Evolutionary conservation across 2,329 filamentous ascomycete genomes (phyloP).

Genomic region (Epichloe typhina): DNA sequence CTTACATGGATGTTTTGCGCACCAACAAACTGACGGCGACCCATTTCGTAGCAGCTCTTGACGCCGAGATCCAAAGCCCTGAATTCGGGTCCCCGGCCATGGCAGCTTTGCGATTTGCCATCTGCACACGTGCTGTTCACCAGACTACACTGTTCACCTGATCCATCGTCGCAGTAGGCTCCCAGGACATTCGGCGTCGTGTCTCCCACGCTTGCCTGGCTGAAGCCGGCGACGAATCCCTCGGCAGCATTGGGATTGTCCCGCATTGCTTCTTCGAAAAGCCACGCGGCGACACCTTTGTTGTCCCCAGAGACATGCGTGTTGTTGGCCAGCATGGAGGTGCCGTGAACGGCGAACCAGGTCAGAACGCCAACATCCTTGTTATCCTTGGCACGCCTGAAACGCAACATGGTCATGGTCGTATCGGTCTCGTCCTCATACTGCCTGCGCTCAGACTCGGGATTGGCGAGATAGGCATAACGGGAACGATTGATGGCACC

Average conservation of each 20-base stretch:
- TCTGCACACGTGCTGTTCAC: conserved; percentile 74
- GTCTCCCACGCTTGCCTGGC: conserved; percentile 82
- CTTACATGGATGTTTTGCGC: conserved; percentile 33
- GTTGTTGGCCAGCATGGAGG: conserved; percentile 82
- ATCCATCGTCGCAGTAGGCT: conserved; percentile 79
- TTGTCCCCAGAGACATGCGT: conserved; percentile 89
- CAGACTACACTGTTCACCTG: conserved; percentile 56
- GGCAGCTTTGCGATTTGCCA: conserved; percentile 56
- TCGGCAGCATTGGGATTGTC: conserved; percentile 41
- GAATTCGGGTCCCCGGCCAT: conserved; percentile 61
- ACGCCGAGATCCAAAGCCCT: conserved; percentile 55
- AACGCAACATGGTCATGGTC: conserved; percentile 63
- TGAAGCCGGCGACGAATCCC: conserved; percentile 80
- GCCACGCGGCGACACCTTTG: conserved; percentile 79
- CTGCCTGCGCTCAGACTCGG: conserved; percentile 54
- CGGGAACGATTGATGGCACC: conserved; percentile 84
- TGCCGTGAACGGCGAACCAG: conserved; percentile 89
- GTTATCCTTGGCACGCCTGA: conserved; percentile 58
- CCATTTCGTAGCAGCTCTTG: conserved; percentile 64
- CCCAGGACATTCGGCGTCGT: conserved; percentile 80
- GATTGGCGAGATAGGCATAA: conserved; percentile 80
- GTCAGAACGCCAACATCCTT: conserved; percentile 72
- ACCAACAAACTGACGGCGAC: conserved; percentile 53
- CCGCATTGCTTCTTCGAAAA: conserved; percentile 61
- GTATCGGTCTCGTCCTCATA: conserved; percentile 47